Evolutionary conservation across 176 grass and related monocot species (phyloP).

Genomic region (Olyra latifolia): DNA sequence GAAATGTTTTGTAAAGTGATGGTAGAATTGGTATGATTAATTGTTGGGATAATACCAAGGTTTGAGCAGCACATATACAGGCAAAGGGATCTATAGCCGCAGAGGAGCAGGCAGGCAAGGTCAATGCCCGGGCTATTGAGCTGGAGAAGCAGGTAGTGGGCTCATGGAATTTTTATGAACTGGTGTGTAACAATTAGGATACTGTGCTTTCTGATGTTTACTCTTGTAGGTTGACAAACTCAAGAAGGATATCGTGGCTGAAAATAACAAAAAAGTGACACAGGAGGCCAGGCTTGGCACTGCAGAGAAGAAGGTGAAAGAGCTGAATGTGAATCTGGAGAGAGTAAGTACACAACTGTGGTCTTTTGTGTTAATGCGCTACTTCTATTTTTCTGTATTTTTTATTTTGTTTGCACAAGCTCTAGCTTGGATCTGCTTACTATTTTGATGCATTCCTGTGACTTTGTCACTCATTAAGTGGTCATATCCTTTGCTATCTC

Average conservation of each 20-base stretch:
- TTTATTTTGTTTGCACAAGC: background rate
- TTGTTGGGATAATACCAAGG: background rate
- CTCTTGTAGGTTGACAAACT: constrained; percentile 60
- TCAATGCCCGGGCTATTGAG: constrained; percentile 38
- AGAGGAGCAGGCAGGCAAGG: constrained; percentile 58
- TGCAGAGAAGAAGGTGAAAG: constrained; percentile 61
- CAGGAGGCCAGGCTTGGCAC: constrained; percentile 50
- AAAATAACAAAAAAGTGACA: constrained; percentile 49
- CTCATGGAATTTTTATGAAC: background rate
- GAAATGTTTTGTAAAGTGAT: background rate
- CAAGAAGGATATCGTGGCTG: constrained; percentile 53
- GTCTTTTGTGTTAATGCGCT: constrained; percentile 1
- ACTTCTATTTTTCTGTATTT: constrained; percentile 16
- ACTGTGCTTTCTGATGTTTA: constrained; percentile 8
- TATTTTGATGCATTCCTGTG: background rate
- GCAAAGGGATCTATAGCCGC: constrained; percentile 47
- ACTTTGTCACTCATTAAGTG: background rate
- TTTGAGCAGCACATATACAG: constrained; percentile 28
- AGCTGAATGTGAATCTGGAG: constrained; percentile 64
- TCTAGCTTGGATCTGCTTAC: background rate
- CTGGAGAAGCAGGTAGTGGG: constrained; percentile 74
- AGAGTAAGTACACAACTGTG: constrained; percentile 48
- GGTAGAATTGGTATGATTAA: background rate
- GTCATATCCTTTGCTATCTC: background rate
- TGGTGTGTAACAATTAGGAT: constrained; percentile 3